Conservation (phyloP, 495 filamentous ascomycete species). For the Aspergillus diversus region DNA sequence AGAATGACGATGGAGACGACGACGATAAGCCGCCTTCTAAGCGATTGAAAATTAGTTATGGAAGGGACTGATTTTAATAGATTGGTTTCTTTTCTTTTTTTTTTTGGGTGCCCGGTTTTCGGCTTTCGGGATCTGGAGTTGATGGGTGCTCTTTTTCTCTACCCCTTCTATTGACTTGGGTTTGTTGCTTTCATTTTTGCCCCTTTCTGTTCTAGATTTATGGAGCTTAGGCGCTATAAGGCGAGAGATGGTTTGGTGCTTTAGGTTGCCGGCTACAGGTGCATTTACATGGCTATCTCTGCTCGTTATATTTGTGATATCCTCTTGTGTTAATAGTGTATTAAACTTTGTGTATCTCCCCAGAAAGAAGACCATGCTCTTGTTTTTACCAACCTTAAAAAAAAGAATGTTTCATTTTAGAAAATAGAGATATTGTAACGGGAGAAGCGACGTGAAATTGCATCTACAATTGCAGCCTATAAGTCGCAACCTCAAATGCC, state of each 20-base stretch:
- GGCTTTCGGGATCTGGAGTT: conserved; percentile 7
- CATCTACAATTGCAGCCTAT: conserved; percentile 68
- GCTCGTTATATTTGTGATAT: conserved; percentile 21
- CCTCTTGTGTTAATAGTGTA: conserved; percentile 11
- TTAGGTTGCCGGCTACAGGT: conserved; percentile 3
- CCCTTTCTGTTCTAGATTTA: conserved; percentile 3
- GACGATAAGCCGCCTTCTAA: conserved; percentile 50
- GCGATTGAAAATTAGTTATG: conserved; percentile 57
- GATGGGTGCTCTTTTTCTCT: neutral
- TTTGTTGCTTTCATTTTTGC: conserved; percentile 1
- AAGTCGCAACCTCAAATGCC: conserved; percentile 91
- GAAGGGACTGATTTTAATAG: conserved; percentile 38
- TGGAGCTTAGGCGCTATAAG: conserved; percentile 7
- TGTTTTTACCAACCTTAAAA: neutral
- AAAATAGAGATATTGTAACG: too few species aligned
- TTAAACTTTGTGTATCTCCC: conserved; percentile 2
- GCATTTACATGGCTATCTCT: conserved; percentile 15
- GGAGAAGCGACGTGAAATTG: neutral
- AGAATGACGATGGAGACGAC: conserved; percentile 47
- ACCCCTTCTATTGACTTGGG: neutral
- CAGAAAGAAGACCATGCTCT: neutral
- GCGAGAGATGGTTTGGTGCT: neutral
- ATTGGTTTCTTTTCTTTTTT: conserved; percentile 1
- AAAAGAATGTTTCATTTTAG: too few species aligned
- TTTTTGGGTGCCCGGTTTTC: conserved; percentile 15